Evolutionary conservation across 2,329 filamentous ascomycete genomes (phyloP), one percentile per base, ranked within the genome.

Genomic region (Talaromyces sp.): DNA sequence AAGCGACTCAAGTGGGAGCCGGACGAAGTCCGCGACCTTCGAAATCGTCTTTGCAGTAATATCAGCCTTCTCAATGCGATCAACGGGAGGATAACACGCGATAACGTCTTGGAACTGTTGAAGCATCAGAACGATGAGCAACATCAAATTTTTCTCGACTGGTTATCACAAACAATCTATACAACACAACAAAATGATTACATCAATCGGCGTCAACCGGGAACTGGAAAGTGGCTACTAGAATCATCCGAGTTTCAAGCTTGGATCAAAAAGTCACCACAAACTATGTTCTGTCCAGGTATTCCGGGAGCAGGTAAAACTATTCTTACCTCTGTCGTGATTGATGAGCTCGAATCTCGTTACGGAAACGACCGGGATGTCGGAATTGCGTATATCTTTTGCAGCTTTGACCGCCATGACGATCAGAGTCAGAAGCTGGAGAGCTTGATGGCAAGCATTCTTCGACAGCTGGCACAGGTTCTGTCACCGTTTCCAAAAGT

Each of bases 231-330:
- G 49, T 52, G 49, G 22, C 11, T 52, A 15, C 13, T 52, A 52
- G 49, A 52, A 28, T 52, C 49, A 17, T 9, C 49, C 28, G 28
- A 27, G 22, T 68, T 66, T 28, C 42, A 53, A 15, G 19, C 27
- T 2, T 69, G 66, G 66, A 17, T 64, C 13, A 13, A 32, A 4
- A 15, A 44, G 1, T 22, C 59, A 6, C 64, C 65, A 1, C 62
- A 72, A 27, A 78, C 70, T 0, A 63, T 84, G 0, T 82, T 80
- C 63, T 84, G 79, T 60, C 53, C 53, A 11, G 53, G 53, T 22
- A 55, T 55, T 33, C 22, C 27, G 9, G 22, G 22, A 33, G 22
- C 53, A 11, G 53, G 53, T 3, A 55, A 55, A 15, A 55, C 28
- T 7, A 55, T 36, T n/a, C 17, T 55, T 19, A 15, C 28, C 6